Base-by-base conservation (phyloP, 2,329 filamentous ascomycete genomes). In the Cladosporium sp. region DNA sequence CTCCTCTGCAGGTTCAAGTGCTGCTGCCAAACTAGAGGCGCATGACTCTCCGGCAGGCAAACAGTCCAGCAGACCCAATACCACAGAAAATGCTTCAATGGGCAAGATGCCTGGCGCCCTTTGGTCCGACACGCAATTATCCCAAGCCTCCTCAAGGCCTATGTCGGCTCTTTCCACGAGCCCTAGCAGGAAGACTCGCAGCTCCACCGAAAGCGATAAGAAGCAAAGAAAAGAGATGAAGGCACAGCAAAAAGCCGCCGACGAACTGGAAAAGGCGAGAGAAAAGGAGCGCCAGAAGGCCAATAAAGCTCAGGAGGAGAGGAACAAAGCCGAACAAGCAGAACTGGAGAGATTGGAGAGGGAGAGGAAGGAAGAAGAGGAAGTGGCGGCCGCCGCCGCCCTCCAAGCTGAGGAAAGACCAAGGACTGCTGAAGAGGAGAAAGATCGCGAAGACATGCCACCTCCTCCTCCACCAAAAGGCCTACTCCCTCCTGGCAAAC, bases 231-330 rank as follows among this genome's bases (percentile, higher is more conserved):
- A 81, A 39, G 84, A 88, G 58, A 72, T 75, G 6, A 88, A 85
- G 68, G 86, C 89, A 63, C 80, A 84, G 45, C 82, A 83, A 64
- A 81, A 80, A 22, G 78, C 84, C 64, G 82, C 80, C 15, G 85
- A 86, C 20, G 87, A 85, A 67, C 76, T 89, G 3, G 85, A 88
- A 63, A 88, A 86, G 67, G 84, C 82, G 43, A 83, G 88, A 8
- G 83, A 86, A 65, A 87, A 88, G 72, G 87, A 90, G 69, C 80
- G 87, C 5, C 84, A 88, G 64, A 89, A 88, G 69, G 88, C 84
- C 39, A 75, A 77, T 2, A 75, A 79, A 5, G 81, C 84, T 59
- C 84, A 82, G 67, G 80, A 83, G 40, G 77, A 80, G 60, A 67
- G 67, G 51, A 69, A 70, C 14, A 65, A 65, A 39, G 64, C 62